Conservation (phyloP, 2,329 filamentous ascomycete genomes). For the Rugonectria rugulosa region DNA sequence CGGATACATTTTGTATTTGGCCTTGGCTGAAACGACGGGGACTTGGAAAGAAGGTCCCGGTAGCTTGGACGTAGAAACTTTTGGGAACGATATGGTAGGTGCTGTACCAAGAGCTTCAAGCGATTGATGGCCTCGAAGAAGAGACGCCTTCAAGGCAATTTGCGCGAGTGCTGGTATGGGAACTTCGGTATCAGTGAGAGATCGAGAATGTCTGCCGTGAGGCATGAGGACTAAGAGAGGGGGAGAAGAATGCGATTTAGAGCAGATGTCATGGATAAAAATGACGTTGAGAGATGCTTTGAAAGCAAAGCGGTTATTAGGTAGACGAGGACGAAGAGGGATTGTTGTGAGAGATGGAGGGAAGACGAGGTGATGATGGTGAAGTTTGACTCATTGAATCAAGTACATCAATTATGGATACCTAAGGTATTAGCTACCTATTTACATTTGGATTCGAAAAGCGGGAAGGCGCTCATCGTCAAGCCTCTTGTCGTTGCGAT, state of each 20-base stretch:
- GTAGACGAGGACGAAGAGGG: background rate
- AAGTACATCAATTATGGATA: too few relatives aligned
- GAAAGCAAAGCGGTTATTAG: background rate
- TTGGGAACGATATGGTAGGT: background rate
- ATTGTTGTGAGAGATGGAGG: background rate
- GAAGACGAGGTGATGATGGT: background rate
- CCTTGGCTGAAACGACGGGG: background rate
- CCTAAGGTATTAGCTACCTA: too few relatives aligned
- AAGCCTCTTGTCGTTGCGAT: too few relatives aligned
- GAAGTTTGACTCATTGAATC: background rate
- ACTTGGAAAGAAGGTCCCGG: background rate
- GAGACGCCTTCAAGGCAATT: background rate
- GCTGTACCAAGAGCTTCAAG: background rate
- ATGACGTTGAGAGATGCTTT: background rate
- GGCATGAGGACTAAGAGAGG: constrained; percentile 19
- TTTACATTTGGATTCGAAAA: background rate
- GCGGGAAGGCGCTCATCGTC: too few relatives aligned
- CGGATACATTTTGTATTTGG: constrained; percentile 30
- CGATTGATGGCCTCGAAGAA: background rate
- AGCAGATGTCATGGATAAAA: constrained; percentile 7
- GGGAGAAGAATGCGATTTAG: background rate
- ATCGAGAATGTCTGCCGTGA: constrained; percentile 10
- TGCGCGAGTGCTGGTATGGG: background rate
- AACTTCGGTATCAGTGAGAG: constrained; percentile 11
- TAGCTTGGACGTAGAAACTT: background rate